phyloP scores from a whole-genome alignment of 805 yeast species.

The Sugiyamaella lignohabitans region DNA sequence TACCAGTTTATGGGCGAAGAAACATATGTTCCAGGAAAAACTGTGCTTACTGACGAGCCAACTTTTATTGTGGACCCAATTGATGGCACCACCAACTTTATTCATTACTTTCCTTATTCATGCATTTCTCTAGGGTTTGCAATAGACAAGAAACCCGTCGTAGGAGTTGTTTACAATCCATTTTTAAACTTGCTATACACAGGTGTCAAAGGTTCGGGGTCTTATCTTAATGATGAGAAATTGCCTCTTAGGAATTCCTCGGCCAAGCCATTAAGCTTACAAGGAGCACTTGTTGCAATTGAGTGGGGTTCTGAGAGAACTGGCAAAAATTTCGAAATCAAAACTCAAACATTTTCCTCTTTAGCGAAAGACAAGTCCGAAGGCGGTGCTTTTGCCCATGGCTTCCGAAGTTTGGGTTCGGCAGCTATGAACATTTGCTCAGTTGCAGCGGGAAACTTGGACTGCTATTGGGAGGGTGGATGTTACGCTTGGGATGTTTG shows the following conservation, averaged over 20 bases:
- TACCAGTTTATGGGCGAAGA: slow-evolving; percentile 59
- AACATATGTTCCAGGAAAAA: slow-evolving; percentile 44
- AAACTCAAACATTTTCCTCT: slow-evolving; percentile 42
- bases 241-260: slow-evolving; percentile 33
- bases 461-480: slow-evolving; percentile 67
- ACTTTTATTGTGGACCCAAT: slow-evolving; percentile 62
- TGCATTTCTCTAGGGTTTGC: slow-evolving; percentile 59
- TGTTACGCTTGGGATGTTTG: slow-evolving; percentile 65
- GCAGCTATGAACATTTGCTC: slow-evolving; percentile 58
- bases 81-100: slow-evolving; percentile 61
- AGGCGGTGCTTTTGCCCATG: slow-evolving; percentile 54
- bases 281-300: slow-evolving; percentile 48
- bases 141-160: slow-evolving; percentile 41
- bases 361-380: slow-evolving; percentile 37
- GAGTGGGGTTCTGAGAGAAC: slow-evolving; percentile 58
- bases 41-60: slow-evolving; percentile 44
- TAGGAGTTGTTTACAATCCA: slow-evolving; percentile 66
- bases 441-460: slow-evolving; percentile 52
- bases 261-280: slow-evolving; percentile 36
- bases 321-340: slow-evolving; percentile 45
- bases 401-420: slow-evolving; percentile 55
- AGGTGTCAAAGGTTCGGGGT: slow-evolving; percentile 52
- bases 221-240: slow-evolving; percentile 42
- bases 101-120: slow-evolving; percentile 55
- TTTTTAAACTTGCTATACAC: slow-evolving; percentile 46